Percentiles rank a stretch among this genome's conserved stretches.
phyloP scores from a whole-genome alignment of 805 yeast species.

The Kregervanrija fluxuum region DNA sequence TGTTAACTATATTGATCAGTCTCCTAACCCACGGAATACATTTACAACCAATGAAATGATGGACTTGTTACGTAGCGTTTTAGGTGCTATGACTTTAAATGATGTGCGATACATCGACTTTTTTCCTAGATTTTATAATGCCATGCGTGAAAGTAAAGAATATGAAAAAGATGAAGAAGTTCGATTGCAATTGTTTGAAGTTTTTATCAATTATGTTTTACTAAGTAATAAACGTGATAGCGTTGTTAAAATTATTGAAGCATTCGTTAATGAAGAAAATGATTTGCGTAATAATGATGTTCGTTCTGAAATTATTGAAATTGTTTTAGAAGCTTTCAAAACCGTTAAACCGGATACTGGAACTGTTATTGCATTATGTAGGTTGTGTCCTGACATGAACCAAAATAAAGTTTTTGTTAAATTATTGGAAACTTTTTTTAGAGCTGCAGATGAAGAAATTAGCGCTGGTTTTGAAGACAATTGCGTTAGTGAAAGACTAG shows the following conservation, averaged over 20 bases:
- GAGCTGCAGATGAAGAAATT: slow-evolving; percentile 25
- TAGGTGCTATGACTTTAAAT: slow-evolving; percentile 23
- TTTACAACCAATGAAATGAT: slow-evolving; percentile 19
- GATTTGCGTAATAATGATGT: slow-evolving; percentile 9
- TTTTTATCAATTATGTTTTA: slow-evolving; percentile 26
- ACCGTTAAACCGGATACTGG: slow-evolving; percentile 22
- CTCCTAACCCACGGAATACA: slow-evolving; percentile 18
- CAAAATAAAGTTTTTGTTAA: slow-evolving; percentile 1
- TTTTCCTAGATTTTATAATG: slow-evolving; percentile 28
- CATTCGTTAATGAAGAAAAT: slow-evolving; percentile 22
- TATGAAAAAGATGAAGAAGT: slow-evolving; percentile 14
- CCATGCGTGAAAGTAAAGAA: slow-evolving; percentile 20
- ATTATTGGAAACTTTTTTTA: slow-evolving; percentile 14
- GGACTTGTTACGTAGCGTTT: slow-evolving; percentile 15
- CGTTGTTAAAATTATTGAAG: slow-evolving; percentile 20
- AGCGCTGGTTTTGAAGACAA: slow-evolving; percentile 21
- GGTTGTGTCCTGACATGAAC: slow-evolving; percentile 12
- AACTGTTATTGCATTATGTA: slow-evolving; percentile 17
- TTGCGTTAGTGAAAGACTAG: slow-evolving; percentile 16
- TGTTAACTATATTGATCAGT: slow-evolving; percentile 24
- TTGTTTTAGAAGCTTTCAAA: slow-evolving; percentile 26
- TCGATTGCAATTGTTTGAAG: slow-evolving; percentile 26
- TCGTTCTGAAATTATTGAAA: slow-evolving; percentile 18
- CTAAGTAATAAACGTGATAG: slow-evolving; percentile 23
- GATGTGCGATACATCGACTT: slow-evolving; percentile 24